Conservation (phyloP, 495 filamentous ascomycete species). For the Neurospora tetraspora region DNA sequence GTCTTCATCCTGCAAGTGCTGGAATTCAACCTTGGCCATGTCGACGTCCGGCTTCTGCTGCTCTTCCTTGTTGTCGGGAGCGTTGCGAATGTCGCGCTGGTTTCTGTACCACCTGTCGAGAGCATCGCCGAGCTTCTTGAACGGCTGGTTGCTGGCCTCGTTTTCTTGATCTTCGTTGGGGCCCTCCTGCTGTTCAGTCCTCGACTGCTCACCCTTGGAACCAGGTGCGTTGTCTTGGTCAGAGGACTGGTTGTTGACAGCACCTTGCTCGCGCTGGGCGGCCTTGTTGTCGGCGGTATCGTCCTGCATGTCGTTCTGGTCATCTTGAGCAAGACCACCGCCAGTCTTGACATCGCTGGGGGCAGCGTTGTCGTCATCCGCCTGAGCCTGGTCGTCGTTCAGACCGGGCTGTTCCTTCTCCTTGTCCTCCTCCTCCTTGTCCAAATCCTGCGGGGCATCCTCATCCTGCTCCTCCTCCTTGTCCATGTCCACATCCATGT, state of each 20-base stretch:
- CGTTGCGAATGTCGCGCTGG: conserved; percentile 63
- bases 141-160: conserved; percentile 48
- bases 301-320: conserved; percentile 31
- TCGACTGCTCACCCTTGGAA: conserved; percentile 37
- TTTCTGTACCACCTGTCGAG: conserved; percentile 88
- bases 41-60: conserved; percentile 42
- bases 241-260: conserved; percentile 36
- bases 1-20: conserved; percentile 79
- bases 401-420: conserved; percentile 24
- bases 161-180: conserved; percentile 28
- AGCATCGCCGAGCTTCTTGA: conserved; percentile 87
- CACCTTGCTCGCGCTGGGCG: conserved; percentile 38
- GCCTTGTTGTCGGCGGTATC: conserved; percentile 32
- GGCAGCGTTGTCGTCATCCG: conserved; percentile 54
- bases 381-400: conserved; percentile 34
- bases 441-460: conserved; percentile 20
- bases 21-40: conserved; percentile 56
- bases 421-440: conserved; percentile 17
- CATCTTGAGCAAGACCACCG: conserved; percentile 47
- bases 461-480: conserved; percentile 22
- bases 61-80: conserved; percentile 47
- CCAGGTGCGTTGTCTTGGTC: conserved; percentile 41
- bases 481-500: conserved; percentile 30
- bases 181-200: conserved; percentile 45
- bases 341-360: conserved; percentile 55